A percentile compares a stretch with the other conserved stretches of the same genome.
Evolutionary conservation across 2,329 filamentous ascomycete species (phyloP).

Genomic region (Gaeumannomyces sp.): DNA sequence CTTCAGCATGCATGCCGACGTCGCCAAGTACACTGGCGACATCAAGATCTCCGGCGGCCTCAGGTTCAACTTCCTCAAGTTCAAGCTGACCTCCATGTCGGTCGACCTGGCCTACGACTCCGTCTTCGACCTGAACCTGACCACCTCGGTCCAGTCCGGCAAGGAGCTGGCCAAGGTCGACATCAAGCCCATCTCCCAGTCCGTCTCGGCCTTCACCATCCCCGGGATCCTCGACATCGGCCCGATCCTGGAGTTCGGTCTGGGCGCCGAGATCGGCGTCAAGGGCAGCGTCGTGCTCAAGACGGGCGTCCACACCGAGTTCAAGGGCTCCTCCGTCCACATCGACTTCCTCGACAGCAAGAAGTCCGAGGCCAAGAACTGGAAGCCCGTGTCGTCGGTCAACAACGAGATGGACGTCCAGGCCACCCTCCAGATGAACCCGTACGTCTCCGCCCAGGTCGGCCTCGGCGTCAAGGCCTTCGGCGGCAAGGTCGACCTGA

Average conservation of each 20-base stretch:
- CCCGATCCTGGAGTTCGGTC: background rate
- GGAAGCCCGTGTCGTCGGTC: background rate
- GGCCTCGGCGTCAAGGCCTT: constrained; percentile 7
- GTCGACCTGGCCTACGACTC: constrained; percentile 5
- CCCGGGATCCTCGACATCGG: constrained; percentile 7
- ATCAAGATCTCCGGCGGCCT: background rate
- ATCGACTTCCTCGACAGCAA: constrained; percentile 4
- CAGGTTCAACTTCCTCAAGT: background rate
- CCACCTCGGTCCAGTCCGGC: background rate
- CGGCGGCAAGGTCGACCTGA: background rate
- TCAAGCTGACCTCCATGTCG: background rate
- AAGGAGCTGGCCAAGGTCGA: background rate
- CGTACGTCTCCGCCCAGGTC: background rate
- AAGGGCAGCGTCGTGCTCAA: background rate
- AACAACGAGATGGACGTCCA: background rate
- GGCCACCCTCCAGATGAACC: constrained; percentile 4
- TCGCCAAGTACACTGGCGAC: constrained; percentile 1
- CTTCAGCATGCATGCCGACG: background rate
- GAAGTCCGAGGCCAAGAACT: background rate
- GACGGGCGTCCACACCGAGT: background rate
- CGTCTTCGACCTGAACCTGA: background rate
- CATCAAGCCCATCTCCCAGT: background rate
- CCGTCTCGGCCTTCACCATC: constrained; percentile 4
- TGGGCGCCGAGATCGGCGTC: background rate
- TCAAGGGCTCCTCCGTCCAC: constrained; percentile 2